phyloP scores from a whole-genome alignment of 2,329 filamentous ascomycete genomes.

The Metarhizium sp. region DNA sequence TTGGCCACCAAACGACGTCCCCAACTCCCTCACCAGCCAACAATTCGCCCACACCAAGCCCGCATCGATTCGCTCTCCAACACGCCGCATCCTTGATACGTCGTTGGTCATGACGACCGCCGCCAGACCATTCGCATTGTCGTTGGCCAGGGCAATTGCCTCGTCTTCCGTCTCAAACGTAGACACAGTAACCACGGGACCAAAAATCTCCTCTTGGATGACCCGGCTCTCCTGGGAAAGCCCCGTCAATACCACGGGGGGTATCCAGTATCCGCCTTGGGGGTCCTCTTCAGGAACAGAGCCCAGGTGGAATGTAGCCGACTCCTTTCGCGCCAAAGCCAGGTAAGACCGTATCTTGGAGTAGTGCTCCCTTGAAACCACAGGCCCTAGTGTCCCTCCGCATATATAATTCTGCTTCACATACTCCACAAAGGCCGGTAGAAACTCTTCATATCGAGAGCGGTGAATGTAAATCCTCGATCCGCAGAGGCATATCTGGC shows the following conservation, averaged over 20 bases:
- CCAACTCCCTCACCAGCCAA: constrained; percentile 31
- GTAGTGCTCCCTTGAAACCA: background rate
- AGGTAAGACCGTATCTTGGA: background rate
- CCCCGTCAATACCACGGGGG: background rate
- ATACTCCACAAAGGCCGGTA: background rate
- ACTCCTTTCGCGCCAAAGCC: background rate
- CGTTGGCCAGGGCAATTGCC: constrained; percentile 31
- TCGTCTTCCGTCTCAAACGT: constrained; percentile 32
- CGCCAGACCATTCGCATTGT: constrained; percentile 51
- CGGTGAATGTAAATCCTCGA: constrained; percentile 34
- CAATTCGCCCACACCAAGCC: constrained; percentile 47
- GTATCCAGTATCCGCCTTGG: background rate
- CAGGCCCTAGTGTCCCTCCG: background rate
- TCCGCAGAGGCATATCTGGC: constrained; percentile 35
- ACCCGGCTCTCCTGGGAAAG: background rate
- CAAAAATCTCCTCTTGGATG: constrained; percentile 38
- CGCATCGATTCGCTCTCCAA: constrained; percentile 47
- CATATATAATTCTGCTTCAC: constrained; percentile 9
- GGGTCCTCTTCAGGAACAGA: background rate
- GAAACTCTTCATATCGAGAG: background rate
- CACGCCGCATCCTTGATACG: constrained; percentile 36
- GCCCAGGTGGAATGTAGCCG: background rate
- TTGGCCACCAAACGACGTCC: constrained; percentile 34
- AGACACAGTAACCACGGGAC: constrained; percentile 31
- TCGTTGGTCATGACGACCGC: constrained; percentile 52